phyloP scores from a whole-genome alignment of 176 grass and related monocot species.

The Puya raimondii region DNA sequence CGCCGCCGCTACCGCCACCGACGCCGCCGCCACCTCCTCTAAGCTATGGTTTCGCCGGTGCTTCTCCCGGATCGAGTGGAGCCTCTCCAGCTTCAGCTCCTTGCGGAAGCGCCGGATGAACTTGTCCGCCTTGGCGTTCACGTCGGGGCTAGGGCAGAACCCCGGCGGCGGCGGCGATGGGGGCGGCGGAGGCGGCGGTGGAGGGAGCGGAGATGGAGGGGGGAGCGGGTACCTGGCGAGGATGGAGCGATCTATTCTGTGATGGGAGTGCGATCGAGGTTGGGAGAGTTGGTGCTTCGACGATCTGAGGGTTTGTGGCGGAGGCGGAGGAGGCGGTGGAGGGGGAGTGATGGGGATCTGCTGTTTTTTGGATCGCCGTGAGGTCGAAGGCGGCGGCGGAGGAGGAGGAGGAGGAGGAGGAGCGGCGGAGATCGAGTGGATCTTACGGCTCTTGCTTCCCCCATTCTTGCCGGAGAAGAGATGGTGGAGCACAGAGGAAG shows the following conservation, averaged over 20 bases:
- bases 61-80: constrained; percentile 76
- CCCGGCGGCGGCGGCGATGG: constrained; percentile 13
- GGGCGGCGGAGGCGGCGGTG: constrained; percentile 45
- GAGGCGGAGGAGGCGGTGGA: constrained; percentile 9
- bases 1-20: constrained; percentile 16
- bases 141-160: constrained; percentile 86
- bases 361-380: constrained; percentile 30
- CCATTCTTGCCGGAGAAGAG: constrained; percentile 60
- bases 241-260: constrained; percentile 14
- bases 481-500: constrained; percentile 58
- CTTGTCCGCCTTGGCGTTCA: constrained; percentile 76
- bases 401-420: constrained; percentile 22
- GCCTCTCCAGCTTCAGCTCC: constrained; percentile 75
- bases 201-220: constrained; percentile 44
- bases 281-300: background rate
- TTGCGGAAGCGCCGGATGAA: constrained; percentile 70
- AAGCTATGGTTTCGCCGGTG: constrained; percentile 15
- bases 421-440: constrained; percentile 35
- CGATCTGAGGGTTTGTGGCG: background rate
- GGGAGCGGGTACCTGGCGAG: constrained; percentile 24
- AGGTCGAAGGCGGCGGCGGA: constrained; percentile 21
- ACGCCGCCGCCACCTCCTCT: constrained; percentile 7
- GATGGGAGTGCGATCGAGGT: background rate
- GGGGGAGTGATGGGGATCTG: constrained; percentile 4
- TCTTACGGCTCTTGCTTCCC: constrained; percentile 55